These are phyloP conservation scores for Echites panduratus DNA, from an alignment of 257 asterid genomes.

Conservation along the genomic window DNA sequence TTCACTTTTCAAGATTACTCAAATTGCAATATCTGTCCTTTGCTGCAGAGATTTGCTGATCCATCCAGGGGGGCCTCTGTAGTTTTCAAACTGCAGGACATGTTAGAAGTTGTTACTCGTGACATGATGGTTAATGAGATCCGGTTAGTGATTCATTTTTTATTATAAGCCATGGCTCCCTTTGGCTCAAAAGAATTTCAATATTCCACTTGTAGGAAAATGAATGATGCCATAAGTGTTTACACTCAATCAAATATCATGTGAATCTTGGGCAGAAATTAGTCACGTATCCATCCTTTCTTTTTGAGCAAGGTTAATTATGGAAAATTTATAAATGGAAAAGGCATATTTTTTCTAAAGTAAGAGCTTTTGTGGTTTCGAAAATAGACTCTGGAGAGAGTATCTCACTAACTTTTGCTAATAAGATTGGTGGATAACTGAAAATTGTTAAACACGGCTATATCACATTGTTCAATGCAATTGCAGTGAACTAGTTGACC, in stretches of 20 bases:
- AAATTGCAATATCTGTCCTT: neutral
- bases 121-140: conserved; percentile 93
- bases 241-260: neutral
- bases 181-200: neutral
- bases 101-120: conserved; percentile 83
- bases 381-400: neutral
- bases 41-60: conserved; percentile 68
- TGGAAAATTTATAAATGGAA: neutral
- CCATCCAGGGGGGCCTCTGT: conserved; percentile 69
- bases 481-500: conserved; percentile 78
- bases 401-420: neutral
- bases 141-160: conserved; percentile 48
- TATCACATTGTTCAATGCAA: conserved; percentile 14
- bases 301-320: neutral
- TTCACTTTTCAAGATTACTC: conserved; percentile 11
- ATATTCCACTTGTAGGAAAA: neutral
- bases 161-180: neutral
- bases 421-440: neutral
- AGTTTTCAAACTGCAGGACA: conserved; percentile 89
- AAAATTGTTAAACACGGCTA: neutral
- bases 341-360: neutral
- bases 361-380: neutral
- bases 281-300: neutral
- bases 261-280: neutral
- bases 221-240: neutral